Conservation (phyloP, 192 early-diverging fungal genomes). For the Allomyces macrogynus region DNA sequence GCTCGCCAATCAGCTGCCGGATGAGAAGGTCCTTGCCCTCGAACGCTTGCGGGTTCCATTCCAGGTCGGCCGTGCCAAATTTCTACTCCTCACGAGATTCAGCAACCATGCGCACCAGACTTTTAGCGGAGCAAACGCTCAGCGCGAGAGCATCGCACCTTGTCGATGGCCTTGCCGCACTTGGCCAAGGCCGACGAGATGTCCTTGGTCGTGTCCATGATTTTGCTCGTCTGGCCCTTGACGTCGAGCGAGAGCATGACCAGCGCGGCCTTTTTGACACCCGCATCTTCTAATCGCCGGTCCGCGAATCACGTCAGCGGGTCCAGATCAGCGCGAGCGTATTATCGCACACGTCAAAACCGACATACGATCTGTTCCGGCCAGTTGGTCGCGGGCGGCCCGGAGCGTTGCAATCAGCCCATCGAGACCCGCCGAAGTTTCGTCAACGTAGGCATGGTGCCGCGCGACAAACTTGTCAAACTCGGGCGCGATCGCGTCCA, state of each 20-base stretch:
- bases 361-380: too few species aligned
- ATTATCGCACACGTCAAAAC: too few species aligned
- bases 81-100: neutral
- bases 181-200: slow-evolving; percentile 35
- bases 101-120: slow-evolving; percentile 1
- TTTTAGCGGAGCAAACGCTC: neutral
- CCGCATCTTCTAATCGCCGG: too few species aligned
- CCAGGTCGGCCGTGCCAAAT: slow-evolving; percentile 13
- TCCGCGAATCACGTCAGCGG: too few species aligned
- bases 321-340: too few species aligned
- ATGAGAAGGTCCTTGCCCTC: slow-evolving; percentile 44
- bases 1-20: slow-evolving; percentile 37
- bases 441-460: neutral
- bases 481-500: neutral
- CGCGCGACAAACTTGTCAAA: neutral
- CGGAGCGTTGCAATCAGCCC: neutral
- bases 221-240: slow-evolving; percentile 3
- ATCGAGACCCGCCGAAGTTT: neutral
- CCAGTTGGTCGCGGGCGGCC: neutral
- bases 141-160: slow-evolving; percentile 15
- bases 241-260: neutral
- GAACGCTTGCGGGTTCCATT: slow-evolving; percentile 52
- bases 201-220: slow-evolving; percentile 39
- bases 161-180: slow-evolving; percentile 55
- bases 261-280: too few species aligned